phyloP scores from a whole-genome alignment of 495 filamentous ascomycete species.

The Tuber magnatum region DNA sequence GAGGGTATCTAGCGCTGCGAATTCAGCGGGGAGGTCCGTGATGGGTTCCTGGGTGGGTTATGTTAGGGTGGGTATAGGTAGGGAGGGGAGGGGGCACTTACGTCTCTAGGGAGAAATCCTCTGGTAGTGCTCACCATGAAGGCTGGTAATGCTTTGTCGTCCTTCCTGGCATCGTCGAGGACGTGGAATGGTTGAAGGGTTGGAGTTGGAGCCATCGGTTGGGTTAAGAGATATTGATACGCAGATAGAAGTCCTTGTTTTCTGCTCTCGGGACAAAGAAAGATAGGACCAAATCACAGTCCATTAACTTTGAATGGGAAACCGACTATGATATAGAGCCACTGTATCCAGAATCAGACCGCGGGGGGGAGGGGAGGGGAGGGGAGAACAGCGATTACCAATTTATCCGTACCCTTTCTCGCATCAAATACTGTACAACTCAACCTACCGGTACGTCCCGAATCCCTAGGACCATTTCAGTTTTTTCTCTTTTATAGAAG shows the following conservation, averaged over 20 bases:
- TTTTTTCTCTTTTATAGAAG: background rate
- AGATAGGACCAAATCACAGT: background rate
- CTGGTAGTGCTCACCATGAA: conserved; percentile 83
- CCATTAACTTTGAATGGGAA: background rate
- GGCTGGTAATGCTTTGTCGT: conserved; percentile 58
- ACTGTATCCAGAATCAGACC: background rate
- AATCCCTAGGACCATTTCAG: background rate
- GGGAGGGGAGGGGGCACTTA: background rate
- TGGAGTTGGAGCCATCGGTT: conserved; percentile 20
- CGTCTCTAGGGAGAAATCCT: conserved; percentile 64
- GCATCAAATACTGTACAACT: background rate
- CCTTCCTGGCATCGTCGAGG: conserved; percentile 54
- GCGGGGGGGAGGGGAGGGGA: background rate
- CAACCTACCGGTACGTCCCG: background rate
- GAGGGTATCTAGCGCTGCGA: conserved; percentile 60
- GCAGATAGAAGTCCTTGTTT: background rate
- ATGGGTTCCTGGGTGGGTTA: conserved; percentile 50
- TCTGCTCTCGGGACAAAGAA: background rate
- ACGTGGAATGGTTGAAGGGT: conserved; percentile 42
- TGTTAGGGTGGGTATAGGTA: conserved; percentile 43
- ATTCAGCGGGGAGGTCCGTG: conserved; percentile 57
- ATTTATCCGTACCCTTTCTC: background rate
- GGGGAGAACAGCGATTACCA: too few relatives aligned
- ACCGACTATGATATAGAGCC: conserved; percentile 1
- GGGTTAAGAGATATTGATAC: background rate